A percentile compares a stretch with the other conserved stretches of the same genome.
Evolutionary conservation across 768 basidiomycete species (phyloP).

Genomic region (Lactifluus echinatus): DNA sequence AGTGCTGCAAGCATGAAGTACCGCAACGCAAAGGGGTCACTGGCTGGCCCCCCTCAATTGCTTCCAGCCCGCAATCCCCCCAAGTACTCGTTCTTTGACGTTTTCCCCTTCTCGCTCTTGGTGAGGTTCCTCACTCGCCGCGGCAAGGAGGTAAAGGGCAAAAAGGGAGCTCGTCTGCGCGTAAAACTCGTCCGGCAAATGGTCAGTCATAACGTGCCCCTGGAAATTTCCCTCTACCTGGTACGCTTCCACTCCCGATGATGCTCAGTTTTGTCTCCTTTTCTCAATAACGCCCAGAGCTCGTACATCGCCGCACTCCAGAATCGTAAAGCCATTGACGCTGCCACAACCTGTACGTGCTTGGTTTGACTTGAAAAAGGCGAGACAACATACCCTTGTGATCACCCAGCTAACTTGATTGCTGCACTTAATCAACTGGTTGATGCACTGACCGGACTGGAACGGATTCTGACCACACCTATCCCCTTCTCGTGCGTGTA

Average conservation of each 20-base stretch:
- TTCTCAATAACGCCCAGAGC: conserved; percentile 34
- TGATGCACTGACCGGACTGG: conserved; percentile 59
- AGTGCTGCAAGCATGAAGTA: not conserved
- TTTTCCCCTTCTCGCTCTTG: conserved; percentile 63
- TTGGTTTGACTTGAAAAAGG: not conserved
- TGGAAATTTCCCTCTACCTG: conserved; percentile 62
- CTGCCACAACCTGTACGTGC: conserved; percentile 51
- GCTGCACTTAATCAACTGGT: conserved; percentile 45
- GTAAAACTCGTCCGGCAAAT: conserved; percentile 40
- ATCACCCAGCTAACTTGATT: conserved; percentile 37
- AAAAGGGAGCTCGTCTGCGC: conserved; percentile 46
- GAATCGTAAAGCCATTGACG: conserved; percentile 44
- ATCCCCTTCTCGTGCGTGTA: conserved; percentile 61
- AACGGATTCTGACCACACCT: conserved; percentile 66
- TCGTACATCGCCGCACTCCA: conserved; percentile 60
- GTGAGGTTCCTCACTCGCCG: conserved; percentile 37
- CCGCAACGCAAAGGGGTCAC: conserved; percentile 19
- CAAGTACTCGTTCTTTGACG: conserved; percentile 49
- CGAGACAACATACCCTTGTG: not conserved
- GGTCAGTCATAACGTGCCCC: conserved; percentile 50
- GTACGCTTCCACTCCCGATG: conserved; percentile 29
- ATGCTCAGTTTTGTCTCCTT: not conserved
- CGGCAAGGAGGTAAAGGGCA: conserved; percentile 50
- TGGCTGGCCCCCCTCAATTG: conserved; percentile 36
- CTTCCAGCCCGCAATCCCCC: conserved; percentile 51